Evolutionary conservation across 768 basidiomycete species (phyloP).

Genomic region (Kwoniella newhampshirensis): DNA sequence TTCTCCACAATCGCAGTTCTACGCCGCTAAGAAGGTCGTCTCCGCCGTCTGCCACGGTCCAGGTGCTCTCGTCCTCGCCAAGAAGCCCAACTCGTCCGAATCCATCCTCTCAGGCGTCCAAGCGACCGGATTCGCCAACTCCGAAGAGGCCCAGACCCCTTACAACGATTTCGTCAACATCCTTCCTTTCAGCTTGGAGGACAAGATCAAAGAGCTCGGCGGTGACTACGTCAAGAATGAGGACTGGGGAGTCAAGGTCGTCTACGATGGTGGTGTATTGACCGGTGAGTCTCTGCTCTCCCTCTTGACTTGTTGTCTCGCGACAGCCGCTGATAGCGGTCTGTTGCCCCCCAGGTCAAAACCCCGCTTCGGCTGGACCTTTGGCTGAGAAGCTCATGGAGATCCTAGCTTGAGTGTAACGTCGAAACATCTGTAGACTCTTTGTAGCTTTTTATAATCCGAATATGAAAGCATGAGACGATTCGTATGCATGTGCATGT

Average conservation of each 20-base stretch:
- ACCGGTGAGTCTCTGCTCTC: slow-evolving; percentile 26
- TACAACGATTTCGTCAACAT: slow-evolving; percentile 53
- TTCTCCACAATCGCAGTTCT: slow-evolving; percentile 60
- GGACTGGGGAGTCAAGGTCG: slow-evolving; percentile 61
- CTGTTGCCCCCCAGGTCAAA: slow-evolving; percentile 70
- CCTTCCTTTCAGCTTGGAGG: slow-evolving; percentile 65
- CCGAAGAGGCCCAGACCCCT: slow-evolving; percentile 62
- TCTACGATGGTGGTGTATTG: slow-evolving; percentile 34
- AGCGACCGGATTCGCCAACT: slow-evolving; percentile 70
- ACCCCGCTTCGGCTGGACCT: slow-evolving; percentile 65
- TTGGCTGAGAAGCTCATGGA: slow-evolving; percentile 64
- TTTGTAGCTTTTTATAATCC: too few species aligned
- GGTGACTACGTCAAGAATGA: slow-evolving; percentile 61
- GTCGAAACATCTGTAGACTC: neutral
- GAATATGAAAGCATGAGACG: too few species aligned
- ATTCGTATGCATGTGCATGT: too few species aligned
- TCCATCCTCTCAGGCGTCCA: slow-evolving; percentile 65
- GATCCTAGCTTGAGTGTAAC: slow-evolving; percentile 52
- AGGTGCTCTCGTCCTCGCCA: slow-evolving; percentile 64
- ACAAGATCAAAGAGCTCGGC: slow-evolving; percentile 35
- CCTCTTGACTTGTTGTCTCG: neutral
- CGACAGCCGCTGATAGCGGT: neutral
- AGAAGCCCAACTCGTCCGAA: slow-evolving; percentile 60
- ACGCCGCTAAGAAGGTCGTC: slow-evolving; percentile 63
- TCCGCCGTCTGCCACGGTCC: slow-evolving; percentile 79